Conservation (phyloP, 148 eudicot species). For the Nyssa sinensis region DNA sequence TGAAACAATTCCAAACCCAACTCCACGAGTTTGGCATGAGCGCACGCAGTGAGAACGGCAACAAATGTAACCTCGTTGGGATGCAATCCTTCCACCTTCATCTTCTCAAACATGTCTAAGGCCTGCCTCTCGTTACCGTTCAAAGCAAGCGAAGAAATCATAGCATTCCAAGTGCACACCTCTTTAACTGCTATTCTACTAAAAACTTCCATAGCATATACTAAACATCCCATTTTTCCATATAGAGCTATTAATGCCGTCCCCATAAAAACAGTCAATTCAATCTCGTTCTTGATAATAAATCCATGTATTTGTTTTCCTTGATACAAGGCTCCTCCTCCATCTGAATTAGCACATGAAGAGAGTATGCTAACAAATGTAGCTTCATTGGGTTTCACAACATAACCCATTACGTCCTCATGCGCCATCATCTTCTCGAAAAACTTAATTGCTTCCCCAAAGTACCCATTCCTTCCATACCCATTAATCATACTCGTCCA, state of each 20-base stretch:
- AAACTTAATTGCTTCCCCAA: constrained; percentile 30
- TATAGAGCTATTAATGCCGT: constrained; percentile 55
- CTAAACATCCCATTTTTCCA: constrained; percentile 50
- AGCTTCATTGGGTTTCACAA: constrained; percentile 54
- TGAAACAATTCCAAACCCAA: constrained; percentile 52
- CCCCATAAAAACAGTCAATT: constrained; percentile 36
- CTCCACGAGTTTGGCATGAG: constrained; percentile 45
- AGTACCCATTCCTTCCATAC: constrained; percentile 34
- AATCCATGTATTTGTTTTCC: constrained; percentile 69
- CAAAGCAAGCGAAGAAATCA: constrained; percentile 48
- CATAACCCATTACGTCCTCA: constrained; percentile 25
- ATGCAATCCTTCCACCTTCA: constrained; percentile 33
- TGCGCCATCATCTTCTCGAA: constrained; percentile 49
- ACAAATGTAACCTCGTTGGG: constrained; percentile 63
- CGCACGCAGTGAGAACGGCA: constrained; percentile 61
- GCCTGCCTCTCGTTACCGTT: constrained; percentile 55
- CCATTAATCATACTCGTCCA: constrained; percentile 69
- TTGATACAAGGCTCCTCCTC: constrained; percentile 27
- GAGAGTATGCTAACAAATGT: constrained; percentile 57
- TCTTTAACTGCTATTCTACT: constrained; percentile 29
- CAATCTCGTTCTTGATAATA: constrained; percentile 44
- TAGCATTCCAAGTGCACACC: constrained; percentile 58
- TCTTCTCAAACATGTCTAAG: constrained; percentile 42
- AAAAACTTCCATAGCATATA: constrained; percentile 41
- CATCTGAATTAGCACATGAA: constrained; percentile 40